Conservation (phyloP, 1,139 yeast genomes). For the Hyphopichia fennica region DNA sequence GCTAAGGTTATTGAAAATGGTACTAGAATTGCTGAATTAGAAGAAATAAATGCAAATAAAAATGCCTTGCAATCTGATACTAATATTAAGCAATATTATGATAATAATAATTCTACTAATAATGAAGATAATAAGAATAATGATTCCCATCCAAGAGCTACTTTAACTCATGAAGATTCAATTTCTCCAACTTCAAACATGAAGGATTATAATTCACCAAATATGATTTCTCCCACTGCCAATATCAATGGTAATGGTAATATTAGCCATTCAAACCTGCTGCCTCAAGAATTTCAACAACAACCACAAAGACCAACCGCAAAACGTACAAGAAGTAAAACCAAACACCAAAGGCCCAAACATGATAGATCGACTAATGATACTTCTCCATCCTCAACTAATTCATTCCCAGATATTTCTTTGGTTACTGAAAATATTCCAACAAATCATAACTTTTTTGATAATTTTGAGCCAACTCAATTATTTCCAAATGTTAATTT, state of each 20-base stretch:
- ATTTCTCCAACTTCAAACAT: not conserved
- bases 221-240: not conserved
- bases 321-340: conserved; percentile 1
- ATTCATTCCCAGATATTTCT: conserved; percentile 47
- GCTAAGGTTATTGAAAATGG: conserved; percentile 45
- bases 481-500: conserved; percentile 41
- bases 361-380: not conserved
- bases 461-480: conserved; percentile 51
- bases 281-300: not conserved
- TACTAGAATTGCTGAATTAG: conserved; percentile 38
- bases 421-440: conserved; percentile 48
- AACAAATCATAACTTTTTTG: conserved; percentile 41
- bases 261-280: not conserved
- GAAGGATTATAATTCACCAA: not conserved
- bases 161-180: not conserved
- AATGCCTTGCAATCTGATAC: conserved; percentile 26
- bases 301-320: conserved; percentile 2
- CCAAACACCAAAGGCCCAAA: not conserved
- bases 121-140: not conserved
- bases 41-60: conserved; percentile 30
- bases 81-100: conserved; percentile 18
- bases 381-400: conserved; percentile 40
- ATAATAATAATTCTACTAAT: conserved; percentile 4
- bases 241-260: not conserved
- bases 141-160: not conserved